Evolutionary conservation across 2,329 filamentous ascomycete genomes (phyloP), one percentile per base, ranked within the genome.

Genomic region (Cladosporium sp.): DNA sequence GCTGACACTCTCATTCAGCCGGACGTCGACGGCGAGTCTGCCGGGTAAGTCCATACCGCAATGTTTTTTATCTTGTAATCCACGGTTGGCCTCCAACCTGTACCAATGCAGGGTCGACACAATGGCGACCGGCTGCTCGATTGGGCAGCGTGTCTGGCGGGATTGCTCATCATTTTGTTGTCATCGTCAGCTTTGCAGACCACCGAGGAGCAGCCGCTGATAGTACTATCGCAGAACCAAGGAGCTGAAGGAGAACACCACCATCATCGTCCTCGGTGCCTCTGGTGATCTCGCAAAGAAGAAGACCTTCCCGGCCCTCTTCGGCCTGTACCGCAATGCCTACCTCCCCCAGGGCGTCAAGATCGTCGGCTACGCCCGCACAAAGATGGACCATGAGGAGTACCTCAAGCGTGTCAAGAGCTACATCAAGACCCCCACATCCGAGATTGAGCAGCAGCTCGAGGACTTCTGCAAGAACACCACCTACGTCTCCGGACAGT

Each of bases 271-370:
- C 70, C 87, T 99, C 67, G 94, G 94, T 72, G 94, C 94, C 66
- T 99, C 94, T 55, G 94, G 94, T 71, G 94, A 99, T 82, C 81
- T 99, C 67, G 94, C 94, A 54, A 99, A 99, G 85, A 99, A 99
- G 88, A 99, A 99, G 88, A 99, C 94, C 47, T 99, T 96, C 80
- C 94, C 94, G 66, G 94, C 94, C 61, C 87, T 99, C 59, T 99
- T 99, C 75, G 94, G 94, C 69, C 87, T 99, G 72, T 96, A 93
- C 81, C 91, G 94, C 74, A 99, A 99, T 82, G 93, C 97, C 78
- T 99, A 97, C 82, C 89, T 99, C 54, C 94, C 79, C 70, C 96
- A 96, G 79, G 92, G 95, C 77, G 92, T 96, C 78, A 90, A 87
- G 77, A 97, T 99, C 74, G 87, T 99, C 71, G 94, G 94, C 81